Evolutionary conservation across 2,329 filamentous ascomycete species (phyloP).

Genomic region (Raffaelea deltoideospora): DNA sequence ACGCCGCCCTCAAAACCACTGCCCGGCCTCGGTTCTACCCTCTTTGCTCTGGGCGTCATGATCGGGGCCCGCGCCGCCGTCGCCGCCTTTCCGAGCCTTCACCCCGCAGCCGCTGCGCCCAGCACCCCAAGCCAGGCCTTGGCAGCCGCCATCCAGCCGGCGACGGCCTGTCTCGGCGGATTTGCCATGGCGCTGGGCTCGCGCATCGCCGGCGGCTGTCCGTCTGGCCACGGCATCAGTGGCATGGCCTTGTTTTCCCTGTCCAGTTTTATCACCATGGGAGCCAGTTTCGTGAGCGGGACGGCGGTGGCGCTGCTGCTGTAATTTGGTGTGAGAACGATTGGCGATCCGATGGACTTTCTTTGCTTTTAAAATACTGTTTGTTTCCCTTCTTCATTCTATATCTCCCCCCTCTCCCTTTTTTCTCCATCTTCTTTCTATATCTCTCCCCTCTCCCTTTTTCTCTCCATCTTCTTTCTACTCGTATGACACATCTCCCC

Average conservation of each 20-base stretch:
- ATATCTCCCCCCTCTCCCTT: no score
- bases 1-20: no score
- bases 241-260: constrained; percentile 47
- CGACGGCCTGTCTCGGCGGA: constrained; percentile 35
- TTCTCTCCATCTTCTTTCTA: no score
- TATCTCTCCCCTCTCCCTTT: no score
- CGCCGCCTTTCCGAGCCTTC: constrained; percentile 2
- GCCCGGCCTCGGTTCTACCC: constrained; percentile 14
- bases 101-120: neutral
- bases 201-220: constrained; percentile 50
- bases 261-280: constrained; percentile 47
- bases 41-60: constrained; percentile 18
- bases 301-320: constrained; percentile 2
- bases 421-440: no score
- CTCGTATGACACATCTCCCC: no score
- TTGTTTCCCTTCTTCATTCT: no score
- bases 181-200: constrained; percentile 43
- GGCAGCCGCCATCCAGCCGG: constrained; percentile 20
- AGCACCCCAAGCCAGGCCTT: no score
- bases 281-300: constrained; percentile 39
- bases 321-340: no score
- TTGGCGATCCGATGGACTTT: no score
- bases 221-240: constrained; percentile 54
- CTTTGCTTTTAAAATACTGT: no score
- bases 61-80: constrained; percentile 6